Evolutionary conservation across 1,139 yeast genomes (phyloP).

Genomic region (Suhomyces terraborum): DNA sequence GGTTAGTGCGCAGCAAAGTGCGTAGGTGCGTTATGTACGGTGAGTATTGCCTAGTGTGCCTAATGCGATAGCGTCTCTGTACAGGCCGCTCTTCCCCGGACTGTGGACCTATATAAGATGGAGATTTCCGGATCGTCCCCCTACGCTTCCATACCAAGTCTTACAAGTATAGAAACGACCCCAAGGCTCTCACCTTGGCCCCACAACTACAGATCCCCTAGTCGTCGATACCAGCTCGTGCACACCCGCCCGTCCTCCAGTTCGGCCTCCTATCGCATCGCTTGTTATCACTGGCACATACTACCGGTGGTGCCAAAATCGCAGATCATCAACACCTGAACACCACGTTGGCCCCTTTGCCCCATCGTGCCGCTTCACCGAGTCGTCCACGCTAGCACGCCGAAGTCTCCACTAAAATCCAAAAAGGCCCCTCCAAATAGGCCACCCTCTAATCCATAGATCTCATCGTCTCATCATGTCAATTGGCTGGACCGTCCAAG

Average conservation of each 20-base stretch:
- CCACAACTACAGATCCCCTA: neutral
- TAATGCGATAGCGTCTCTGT: too few species aligned
- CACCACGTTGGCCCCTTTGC: too few species aligned
- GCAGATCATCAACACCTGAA: neutral
- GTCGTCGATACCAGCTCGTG: too few species aligned
- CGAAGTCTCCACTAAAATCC: neutral
- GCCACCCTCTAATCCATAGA: too few species aligned
- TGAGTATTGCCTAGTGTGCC: too few species aligned
- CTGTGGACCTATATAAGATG: neutral
- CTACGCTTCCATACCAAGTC: neutral
- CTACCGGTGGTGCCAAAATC: neutral
- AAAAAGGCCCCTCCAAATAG: neutral
- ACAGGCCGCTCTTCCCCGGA: neutral
- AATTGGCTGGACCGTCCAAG: constrained; percentile 45
- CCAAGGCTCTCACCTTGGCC: neutral
- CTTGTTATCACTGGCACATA: neutral
- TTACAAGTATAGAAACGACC: neutral
- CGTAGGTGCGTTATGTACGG: too few species aligned
- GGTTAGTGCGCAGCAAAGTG: too few species aligned
- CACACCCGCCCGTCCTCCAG: too few species aligned
- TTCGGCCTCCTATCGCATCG: too few species aligned
- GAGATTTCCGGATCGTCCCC: neutral
- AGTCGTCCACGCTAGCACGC: too few species aligned
- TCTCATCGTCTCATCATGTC: constrained; percentile 17
- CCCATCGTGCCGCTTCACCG: too few species aligned